These are phyloP conservation scores for Zygoascus flipseniorum DNA, from an alignment of 805 yeast genomes.

Conservation along the genomic window DNA sequence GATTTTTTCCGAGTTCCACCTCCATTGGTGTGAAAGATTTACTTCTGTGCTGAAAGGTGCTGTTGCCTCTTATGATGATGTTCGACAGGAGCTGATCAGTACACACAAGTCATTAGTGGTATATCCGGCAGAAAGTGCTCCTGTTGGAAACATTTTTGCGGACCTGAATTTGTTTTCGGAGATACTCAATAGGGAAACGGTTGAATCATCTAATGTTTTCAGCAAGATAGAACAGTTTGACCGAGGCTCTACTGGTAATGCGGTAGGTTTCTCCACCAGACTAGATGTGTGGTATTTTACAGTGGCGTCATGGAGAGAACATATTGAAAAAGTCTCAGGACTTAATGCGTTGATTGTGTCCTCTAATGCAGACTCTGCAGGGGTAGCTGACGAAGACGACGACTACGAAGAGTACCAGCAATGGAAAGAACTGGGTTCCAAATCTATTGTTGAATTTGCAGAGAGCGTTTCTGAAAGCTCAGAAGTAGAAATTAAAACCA, in stretches of 20 bases:
- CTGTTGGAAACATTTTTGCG: background rate
- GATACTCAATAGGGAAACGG: background rate
- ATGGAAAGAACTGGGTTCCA: slow-evolving; percentile 6
- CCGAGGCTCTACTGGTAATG: background rate
- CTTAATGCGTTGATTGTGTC: background rate
- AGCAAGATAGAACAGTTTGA: background rate
- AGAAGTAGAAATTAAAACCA: background rate
- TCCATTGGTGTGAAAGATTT: slow-evolving; percentile 5
- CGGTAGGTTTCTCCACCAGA: background rate
- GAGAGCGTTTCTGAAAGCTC: background rate
- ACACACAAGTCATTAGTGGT: background rate
- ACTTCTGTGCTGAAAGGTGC: background rate
- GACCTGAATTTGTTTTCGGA: background rate
- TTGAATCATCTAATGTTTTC: background rate
- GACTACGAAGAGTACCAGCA: slow-evolving; percentile 8
- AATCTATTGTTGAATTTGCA: background rate
- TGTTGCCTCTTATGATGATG: background rate
- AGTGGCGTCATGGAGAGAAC: background rate
- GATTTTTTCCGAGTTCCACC: slow-evolving; percentile 2
- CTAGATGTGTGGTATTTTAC: background rate
- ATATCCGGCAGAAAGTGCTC: background rate
- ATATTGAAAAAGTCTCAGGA: background rate
- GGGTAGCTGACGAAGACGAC: slow-evolving; percentile 2
- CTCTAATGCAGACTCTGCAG: background rate
- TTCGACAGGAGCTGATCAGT: background rate